Evolutionary conservation across 1,139 yeast species (phyloP).

Genomic region (Pichia sp.): DNA sequence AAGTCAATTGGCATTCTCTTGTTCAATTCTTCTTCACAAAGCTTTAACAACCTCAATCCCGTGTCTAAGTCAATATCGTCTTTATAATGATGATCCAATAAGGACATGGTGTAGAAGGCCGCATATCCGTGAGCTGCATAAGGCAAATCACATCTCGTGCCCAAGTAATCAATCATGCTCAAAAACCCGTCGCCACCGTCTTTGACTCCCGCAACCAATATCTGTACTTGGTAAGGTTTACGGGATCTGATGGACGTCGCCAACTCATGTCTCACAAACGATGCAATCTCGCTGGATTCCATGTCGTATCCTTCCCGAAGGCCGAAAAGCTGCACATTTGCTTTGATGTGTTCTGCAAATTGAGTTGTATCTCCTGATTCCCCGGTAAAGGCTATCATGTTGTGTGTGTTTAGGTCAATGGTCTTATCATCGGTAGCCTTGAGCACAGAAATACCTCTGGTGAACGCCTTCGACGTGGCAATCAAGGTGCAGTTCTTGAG

Average conservation of each 20-base stretch:
- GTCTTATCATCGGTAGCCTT: constrained; percentile 90
- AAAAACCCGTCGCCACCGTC: constrained; percentile 56
- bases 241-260: constrained; percentile 85
- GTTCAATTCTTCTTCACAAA: constrained; percentile 74
- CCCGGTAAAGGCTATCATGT: constrained; percentile 86
- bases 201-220: constrained; percentile 83
- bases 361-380: constrained; percentile 98
- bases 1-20: constrained; percentile 94
- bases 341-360: constrained; percentile 90
- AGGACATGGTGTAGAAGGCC: constrained; percentile 84
- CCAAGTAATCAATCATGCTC: constrained; percentile 91
- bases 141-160: constrained; percentile 86
- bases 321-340: constrained; percentile 82
- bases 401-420: constrained; percentile 65
- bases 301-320: constrained; percentile 84
- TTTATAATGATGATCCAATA: constrained; percentile 86
- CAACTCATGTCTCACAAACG: constrained; percentile 81
- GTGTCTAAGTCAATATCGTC: constrained; percentile 73
- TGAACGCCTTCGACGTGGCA: constrained; percentile 91
- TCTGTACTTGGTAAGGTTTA: constrained; percentile 92
- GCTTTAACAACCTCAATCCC: constrained; percentile 68
- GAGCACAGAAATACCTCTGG: constrained; percentile 88
- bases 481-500: constrained; percentile 76
- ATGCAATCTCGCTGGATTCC: constrained; percentile 79
- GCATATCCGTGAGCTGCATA: constrained; percentile 98